Conservation (phyloP, 768 basidiomycete genomes). For the Cubamyces lactineus region DNA sequence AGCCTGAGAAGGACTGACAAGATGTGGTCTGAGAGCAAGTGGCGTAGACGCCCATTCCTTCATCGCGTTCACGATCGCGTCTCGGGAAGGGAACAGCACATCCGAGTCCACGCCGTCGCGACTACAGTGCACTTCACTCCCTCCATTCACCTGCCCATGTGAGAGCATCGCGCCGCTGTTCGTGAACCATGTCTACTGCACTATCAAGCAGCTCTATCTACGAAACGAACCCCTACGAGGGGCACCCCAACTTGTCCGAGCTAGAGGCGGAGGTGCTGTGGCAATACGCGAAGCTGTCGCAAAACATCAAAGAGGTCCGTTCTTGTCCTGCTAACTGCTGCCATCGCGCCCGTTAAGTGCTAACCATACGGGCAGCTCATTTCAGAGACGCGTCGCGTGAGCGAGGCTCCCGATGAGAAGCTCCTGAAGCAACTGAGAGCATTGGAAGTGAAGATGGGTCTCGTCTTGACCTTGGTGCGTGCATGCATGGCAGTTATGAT, state of each 20-base stretch:
- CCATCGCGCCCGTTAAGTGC: not conserved
- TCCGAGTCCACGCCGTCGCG: not conserved
- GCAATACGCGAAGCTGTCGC: conserved; percentile 90
- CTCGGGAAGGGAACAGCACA: not conserved
- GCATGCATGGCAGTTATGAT: not conserved
- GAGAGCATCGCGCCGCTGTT: not conserved
- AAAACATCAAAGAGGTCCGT: conserved; percentile 77
- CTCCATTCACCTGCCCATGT: conserved; percentile 5
- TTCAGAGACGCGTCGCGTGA: conserved; percentile 66
- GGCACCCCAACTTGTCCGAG: conserved; percentile 64
- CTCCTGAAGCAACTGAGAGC: conserved; percentile 76
- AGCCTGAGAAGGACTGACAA: too few species aligned
- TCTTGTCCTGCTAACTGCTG: not conserved
- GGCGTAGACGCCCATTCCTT: not conserved
- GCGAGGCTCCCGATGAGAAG: conserved; percentile 75
- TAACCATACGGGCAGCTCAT: conserved; percentile 50
- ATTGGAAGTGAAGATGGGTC: conserved; percentile 92
- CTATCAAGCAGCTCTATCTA: conserved; percentile 46
- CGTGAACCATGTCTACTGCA: conserved; percentile 4
- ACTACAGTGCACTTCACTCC: not conserved
- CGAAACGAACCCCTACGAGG: conserved; percentile 70
- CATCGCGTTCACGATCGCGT: not conserved
- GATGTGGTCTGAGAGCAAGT: too few species aligned
- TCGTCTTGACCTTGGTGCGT: conserved; percentile 88
- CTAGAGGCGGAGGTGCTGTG: conserved; percentile 83